Conservation (phyloP, 805 yeast species). For the Myxozyma geophila region DNA sequence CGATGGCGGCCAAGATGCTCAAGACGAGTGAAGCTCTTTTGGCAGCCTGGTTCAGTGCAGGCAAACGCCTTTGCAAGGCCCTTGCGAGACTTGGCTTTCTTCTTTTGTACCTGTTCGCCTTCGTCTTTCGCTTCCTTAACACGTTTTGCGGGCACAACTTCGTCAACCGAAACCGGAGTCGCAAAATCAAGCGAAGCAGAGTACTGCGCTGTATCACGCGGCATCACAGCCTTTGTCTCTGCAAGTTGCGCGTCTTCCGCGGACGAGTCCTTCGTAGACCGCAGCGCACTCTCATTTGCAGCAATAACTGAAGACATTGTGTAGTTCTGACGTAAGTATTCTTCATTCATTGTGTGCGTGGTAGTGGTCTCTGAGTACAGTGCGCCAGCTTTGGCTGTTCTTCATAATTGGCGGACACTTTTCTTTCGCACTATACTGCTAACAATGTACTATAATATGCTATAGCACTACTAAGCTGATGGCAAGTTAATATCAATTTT, state of each 20-base stretch:
- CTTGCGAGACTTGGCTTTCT: constrained; percentile 38
- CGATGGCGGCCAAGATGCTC: constrained; percentile 42
- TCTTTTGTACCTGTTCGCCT: not conserved
- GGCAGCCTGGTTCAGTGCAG: constrained; percentile 41
- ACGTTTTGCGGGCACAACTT: not conserved
- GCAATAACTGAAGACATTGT: not conserved
- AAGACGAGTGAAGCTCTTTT: constrained; percentile 39
- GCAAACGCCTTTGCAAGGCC: constrained; percentile 41
- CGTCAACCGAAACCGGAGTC: not conserved
- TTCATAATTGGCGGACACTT: too few species aligned
- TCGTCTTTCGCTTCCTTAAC: not conserved
- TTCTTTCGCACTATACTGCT: too few species aligned
- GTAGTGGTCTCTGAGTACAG: too few species aligned
- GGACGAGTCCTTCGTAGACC: not conserved
- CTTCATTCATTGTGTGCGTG: not conserved
- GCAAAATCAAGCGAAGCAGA: not conserved
- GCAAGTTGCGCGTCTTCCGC: not conserved
- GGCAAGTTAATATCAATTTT: too few species aligned
- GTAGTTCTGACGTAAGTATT: not conserved
- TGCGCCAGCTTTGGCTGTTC: too few species aligned
- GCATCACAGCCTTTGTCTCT: not conserved
- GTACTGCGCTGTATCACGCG: not conserved
- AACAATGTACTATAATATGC: too few species aligned
- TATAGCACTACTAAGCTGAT: too few species aligned
- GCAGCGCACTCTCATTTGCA: not conserved